Percentiles rank a stretch among this genome's conserved stretches.
phyloP scores from a whole-genome alignment of 306 rosid genomes.

The Citrullus amarus region DNA sequence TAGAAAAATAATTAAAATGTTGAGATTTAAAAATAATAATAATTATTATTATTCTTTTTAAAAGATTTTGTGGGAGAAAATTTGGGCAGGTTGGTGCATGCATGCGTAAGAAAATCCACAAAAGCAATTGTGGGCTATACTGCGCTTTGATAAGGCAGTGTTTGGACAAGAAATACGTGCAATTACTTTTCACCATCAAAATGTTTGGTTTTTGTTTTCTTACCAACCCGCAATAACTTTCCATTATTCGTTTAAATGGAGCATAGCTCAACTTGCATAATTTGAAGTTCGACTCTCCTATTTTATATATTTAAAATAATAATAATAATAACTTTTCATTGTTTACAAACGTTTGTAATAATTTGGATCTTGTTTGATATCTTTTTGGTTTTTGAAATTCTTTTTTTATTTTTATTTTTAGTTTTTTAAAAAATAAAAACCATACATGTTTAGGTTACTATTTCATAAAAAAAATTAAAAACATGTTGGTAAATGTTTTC shows the following conservation, averaged over 20 bases:
- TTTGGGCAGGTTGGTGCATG: not conserved
- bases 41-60: not conserved
- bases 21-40: not conserved
- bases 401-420: no score
- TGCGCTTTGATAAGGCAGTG: slow-evolving; percentile 3
- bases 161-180: slow-evolving; percentile 8
- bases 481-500: no score
- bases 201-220: not conserved
- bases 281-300: no score
- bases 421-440: no score
- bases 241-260: not conserved
- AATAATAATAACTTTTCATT: not conserved
- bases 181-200: slow-evolving; percentile 6
- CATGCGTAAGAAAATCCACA: slow-evolving; percentile 1
- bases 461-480: no score
- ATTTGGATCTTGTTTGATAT: no score
- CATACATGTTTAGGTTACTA: no score
- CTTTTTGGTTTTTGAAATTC: no score
- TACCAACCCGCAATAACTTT: not conserved
- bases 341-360: not conserved
- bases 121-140: not conserved
- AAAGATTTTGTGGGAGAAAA: not conserved
- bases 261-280: no score
- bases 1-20: no score
- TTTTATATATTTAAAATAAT: no score